Conservation (phyloP, 352 stramenopile genomes). For the Globisporangium cylindrosporum region DNA sequence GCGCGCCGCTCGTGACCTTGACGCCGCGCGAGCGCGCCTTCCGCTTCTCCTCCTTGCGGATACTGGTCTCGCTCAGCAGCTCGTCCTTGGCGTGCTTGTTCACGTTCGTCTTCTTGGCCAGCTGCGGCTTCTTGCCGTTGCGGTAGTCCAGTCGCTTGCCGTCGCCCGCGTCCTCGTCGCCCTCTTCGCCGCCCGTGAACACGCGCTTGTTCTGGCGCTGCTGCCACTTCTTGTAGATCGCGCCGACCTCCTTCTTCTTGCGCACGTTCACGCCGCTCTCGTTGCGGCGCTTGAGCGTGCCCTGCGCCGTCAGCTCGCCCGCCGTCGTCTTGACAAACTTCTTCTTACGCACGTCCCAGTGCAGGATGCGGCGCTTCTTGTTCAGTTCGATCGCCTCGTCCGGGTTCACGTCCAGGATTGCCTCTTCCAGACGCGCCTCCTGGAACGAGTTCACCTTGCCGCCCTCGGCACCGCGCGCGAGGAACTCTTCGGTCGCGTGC, state of each 20-base stretch:
- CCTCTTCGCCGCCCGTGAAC: conserved; percentile 69
- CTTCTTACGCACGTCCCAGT: conserved; percentile 99
- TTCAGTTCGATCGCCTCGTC: conserved; percentile 98
- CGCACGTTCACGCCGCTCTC: conserved; percentile 74
- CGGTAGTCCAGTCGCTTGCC: conserved; percentile 71
- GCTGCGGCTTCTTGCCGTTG: conserved; percentile 68
- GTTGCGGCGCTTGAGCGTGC: conserved; percentile 83
- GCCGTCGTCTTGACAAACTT: conserved; percentile 94
- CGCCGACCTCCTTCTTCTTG: conserved; percentile 88
- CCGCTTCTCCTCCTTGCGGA: conserved; percentile 84
- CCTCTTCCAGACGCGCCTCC: conserved; percentile 91
- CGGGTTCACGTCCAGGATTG: conserved; percentile 97
- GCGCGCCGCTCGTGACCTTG: conserved; percentile 47
- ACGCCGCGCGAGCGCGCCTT: conserved; percentile 79
- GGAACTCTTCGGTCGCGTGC: conserved; percentile 70
- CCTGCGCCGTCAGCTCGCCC: conserved; percentile 82
- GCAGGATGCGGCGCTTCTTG: conserved; percentile 96
- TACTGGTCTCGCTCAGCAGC: conserved; percentile 70
- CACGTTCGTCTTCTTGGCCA: conserved; percentile 37
- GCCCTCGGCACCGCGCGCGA: conserved; percentile 68
- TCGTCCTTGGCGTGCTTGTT: conserved; percentile 84
- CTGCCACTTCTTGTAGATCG: conserved; percentile 94
- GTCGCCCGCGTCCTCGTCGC: conserved; percentile 39
- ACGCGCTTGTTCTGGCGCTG: conserved; percentile 87
- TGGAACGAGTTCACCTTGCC: conserved; percentile 79